phyloP scores from a whole-genome alignment of 768 basidiomycete genomes.

The Chalciporus pseudorubinellus region DNA sequence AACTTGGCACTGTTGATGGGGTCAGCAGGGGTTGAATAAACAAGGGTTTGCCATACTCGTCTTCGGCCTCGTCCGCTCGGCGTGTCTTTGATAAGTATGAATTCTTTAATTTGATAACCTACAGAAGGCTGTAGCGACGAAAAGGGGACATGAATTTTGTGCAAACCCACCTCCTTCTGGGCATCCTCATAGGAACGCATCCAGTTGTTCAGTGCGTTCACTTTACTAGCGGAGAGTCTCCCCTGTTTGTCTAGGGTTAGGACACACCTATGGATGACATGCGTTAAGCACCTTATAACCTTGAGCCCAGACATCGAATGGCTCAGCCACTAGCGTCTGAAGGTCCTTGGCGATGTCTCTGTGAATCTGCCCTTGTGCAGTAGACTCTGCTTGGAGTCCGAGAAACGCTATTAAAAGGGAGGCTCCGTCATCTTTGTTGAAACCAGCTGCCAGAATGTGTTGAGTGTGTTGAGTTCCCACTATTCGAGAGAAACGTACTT shows the following conservation, averaged over 20 bases:
- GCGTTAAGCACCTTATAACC: constrained; percentile 55
- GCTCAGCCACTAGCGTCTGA: constrained; percentile 69
- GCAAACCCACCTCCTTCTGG: constrained; percentile 52
- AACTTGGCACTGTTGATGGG: constrained; percentile 69
- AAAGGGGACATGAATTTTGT: background rate
- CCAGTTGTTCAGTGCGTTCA: constrained; percentile 62
- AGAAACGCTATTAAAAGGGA: constrained; percentile 77
- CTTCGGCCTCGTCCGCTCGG: constrained; percentile 87
- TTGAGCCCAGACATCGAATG: constrained; percentile 78
- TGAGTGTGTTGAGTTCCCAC: constrained; percentile 3
- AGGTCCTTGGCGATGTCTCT: constrained; percentile 71
- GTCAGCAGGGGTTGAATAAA: constrained; percentile 2
- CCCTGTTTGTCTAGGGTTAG: constrained; percentile 41
- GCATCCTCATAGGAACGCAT: constrained; percentile 68
- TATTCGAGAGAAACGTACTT: constrained; percentile 35
- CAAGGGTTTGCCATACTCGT: constrained; percentile 64
- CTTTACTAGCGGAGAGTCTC: constrained; percentile 57
- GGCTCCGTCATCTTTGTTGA: constrained; percentile 80
- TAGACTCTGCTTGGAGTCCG: constrained; percentile 73
- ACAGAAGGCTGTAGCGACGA: background rate
- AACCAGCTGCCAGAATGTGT: constrained; percentile 52
- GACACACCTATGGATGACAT: constrained; percentile 8
- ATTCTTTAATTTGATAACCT: constrained; percentile 67
- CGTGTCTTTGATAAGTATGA: constrained; percentile 76
- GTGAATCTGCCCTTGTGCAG: constrained; percentile 72